Evolutionary conservation across 768 basidiomycete species (phyloP), one percentile per base, ranked within the genome.

Genomic region (Boletus subcaerulescens): DNA sequence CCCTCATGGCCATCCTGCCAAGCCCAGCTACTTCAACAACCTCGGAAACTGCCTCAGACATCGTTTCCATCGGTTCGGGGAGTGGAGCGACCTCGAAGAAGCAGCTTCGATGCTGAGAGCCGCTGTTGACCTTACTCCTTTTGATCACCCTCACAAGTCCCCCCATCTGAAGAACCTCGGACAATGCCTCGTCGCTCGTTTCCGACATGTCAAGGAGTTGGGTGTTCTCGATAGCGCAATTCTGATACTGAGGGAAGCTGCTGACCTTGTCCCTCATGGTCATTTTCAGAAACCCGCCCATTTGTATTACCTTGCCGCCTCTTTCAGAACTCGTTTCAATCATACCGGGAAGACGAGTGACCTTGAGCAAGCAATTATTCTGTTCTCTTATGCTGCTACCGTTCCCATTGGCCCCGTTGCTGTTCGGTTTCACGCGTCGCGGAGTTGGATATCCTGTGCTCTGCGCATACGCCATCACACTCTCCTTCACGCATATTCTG

Each of bases 401-500:
- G 11, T 49, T 5, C 18, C 40, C 29, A 33, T 17, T 0, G 50
- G 55, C 12, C 41, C 51, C 9, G 11, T 29, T 4, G 5, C 17
- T 12, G 22, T 32, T 31, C 20, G 57, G 18, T 53, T 62, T 18
- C 17, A n/a, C 35, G 56, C 62, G 17, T 46, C 44, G 1, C 45
- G 20, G 12, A 38, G 5, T 43, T 59, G 58, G 58, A 44, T 45
- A 35, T 44, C 45, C 8, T 50, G 45, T 20, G 58, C 58, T 29
- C 54, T 32, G 6, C 9, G 10, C 26, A 9, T 52, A 29, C 47
- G 42, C 4, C 47, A 60, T 12, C 20, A 22, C 29, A 50, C 63
- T n/a, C 57, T 61, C 24, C 46, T 67, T 11, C 40, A 60, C 4
- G 64, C 62, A 29, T 67, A 60, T 49, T 50, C 53, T 33, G 47